Evolutionary conservation across 768 basidiomycete species (phyloP).

Genomic region (Sporobolomyces roseus): DNA sequence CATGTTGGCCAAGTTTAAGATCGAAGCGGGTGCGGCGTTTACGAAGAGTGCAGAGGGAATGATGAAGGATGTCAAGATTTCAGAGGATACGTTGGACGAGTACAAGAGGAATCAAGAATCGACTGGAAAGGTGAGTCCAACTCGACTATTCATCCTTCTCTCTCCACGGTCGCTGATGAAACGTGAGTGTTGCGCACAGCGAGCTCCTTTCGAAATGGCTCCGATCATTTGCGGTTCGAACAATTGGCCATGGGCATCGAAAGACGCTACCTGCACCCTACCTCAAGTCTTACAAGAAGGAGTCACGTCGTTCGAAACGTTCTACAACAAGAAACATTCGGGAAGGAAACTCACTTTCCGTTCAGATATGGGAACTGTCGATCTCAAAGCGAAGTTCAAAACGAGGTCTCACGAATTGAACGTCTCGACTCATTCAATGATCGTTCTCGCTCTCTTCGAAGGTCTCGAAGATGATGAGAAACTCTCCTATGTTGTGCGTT

Average conservation of each 20-base stretch:
- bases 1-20: slow-evolving; percentile 94
- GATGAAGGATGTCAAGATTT: slow-evolving; percentile 95
- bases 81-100: slow-evolving; percentile 70
- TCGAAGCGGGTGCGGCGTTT: slow-evolving; percentile 93
- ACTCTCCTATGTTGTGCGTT: slow-evolving; percentile 69
- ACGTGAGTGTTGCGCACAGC: slow-evolving; percentile 52
- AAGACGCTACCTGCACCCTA: slow-evolving; percentile 61
- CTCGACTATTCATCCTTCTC: too few species aligned
- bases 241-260: slow-evolving; percentile 83
- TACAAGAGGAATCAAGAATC: slow-evolving; percentile 61
- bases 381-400: slow-evolving; percentile 79
- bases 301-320: slow-evolving; percentile 75
- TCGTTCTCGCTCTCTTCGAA: slow-evolving; percentile 84
- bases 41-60: slow-evolving; percentile 97
- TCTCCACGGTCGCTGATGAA: background rate
- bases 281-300: slow-evolving; percentile 63
- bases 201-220: slow-evolving; percentile 70
- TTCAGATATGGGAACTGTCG: slow-evolving; percentile 79
- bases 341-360: slow-evolving; percentile 92
- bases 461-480: slow-evolving; percentile 63
- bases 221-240: slow-evolving; percentile 95
- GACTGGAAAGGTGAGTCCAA: slow-evolving; percentile 59
- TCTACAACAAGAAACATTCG: slow-evolving; percentile 81
- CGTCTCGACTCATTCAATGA: slow-evolving; percentile 80
- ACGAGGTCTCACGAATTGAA: slow-evolving; percentile 78